phyloP scores from a whole-genome alignment of 2,329 filamentous ascomycete genomes.

The Trichoderma sp. region DNA sequence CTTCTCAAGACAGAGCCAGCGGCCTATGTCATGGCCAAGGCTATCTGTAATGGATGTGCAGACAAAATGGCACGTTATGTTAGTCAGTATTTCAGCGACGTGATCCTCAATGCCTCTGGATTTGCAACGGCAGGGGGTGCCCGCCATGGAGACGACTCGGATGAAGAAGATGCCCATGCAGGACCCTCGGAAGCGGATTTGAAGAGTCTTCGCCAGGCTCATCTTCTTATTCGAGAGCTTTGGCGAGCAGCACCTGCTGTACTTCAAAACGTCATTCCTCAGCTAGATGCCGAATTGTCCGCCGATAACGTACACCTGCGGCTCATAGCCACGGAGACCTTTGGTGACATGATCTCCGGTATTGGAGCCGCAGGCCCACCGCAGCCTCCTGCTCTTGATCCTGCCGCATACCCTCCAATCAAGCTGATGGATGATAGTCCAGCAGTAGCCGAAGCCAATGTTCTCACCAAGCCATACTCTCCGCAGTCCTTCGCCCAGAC shows the following conservation, averaged over 20 bases:
- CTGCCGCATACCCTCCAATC: conserved; percentile 79
- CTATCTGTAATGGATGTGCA: conserved; percentile 82
- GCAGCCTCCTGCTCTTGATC: conserved; percentile 70
- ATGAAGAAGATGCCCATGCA: conserved; percentile 59
- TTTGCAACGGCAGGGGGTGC: conserved; percentile 58
- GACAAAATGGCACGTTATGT: conserved; percentile 96
- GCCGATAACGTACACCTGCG: conserved; percentile 88
- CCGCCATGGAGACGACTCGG: conserved; percentile 62
- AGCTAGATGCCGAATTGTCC: conserved; percentile 87
- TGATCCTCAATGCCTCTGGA: conserved; percentile 83
- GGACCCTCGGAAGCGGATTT: conserved; percentile 81
- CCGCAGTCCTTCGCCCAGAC: conserved; percentile 87
- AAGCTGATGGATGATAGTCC: conserved; percentile 59
- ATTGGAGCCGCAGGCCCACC: conserved; percentile 90
- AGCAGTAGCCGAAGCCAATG: conserved; percentile 52
- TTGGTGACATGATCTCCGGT: conserved; percentile 92
- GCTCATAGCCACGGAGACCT: conserved; percentile 85
- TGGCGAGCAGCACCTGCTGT: conserved; percentile 91
- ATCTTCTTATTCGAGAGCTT: conserved; percentile 83
- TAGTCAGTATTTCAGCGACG: conserved; percentile 95
- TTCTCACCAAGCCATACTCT: conserved; percentile 79
- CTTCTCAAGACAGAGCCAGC: conserved; percentile 85
- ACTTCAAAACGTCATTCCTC: conserved; percentile 88
- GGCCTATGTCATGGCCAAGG: conserved; percentile 95
- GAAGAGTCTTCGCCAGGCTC: conserved; percentile 85